Evolutionary conservation across 257 asterid genomes (phyloP).

Genomic region (Jaltomata sinuosa): DNA sequence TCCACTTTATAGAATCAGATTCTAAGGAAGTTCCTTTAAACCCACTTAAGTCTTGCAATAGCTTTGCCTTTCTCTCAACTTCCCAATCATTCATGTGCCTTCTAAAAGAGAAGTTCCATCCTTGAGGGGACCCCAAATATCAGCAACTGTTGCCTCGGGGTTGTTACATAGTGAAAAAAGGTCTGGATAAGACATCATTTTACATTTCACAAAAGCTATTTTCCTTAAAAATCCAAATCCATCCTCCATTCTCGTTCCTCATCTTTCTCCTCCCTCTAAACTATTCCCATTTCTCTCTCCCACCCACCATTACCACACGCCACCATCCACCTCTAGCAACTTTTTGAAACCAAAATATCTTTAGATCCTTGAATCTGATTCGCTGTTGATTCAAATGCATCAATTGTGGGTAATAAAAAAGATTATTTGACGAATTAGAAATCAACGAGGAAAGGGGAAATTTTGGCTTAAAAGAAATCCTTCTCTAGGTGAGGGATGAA

Average conservation of each 20-base stretch:
- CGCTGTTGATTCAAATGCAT: neutral
- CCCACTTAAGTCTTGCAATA: too few relatives aligned
- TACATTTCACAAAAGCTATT: neutral
- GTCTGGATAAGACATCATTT: too few relatives aligned
- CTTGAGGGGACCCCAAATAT: too few relatives aligned
- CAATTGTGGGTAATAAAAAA: neutral
- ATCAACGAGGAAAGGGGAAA: neutral
- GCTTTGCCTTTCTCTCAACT: too few relatives aligned
- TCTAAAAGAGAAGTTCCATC: too few relatives aligned
- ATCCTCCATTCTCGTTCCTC: neutral
- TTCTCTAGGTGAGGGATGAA: neutral
- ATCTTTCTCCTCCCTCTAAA: neutral
- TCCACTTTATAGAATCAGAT: too few relatives aligned
- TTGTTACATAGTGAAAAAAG: too few relatives aligned
- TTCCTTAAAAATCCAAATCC: neutral
- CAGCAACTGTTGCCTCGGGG: too few relatives aligned
- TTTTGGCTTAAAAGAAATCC: neutral
- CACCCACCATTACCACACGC: neutral
- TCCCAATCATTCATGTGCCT: too few relatives aligned
- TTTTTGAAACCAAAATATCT: neutral
- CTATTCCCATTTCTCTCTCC: neutral
- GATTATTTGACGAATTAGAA: neutral
- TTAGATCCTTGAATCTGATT: neutral
- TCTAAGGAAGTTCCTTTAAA: too few relatives aligned
- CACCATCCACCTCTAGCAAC: neutral